Evolutionary conservation across 2,329 filamentous ascomycete genomes (phyloP).

Genomic region (Plenodomus lindquistii): DNA sequence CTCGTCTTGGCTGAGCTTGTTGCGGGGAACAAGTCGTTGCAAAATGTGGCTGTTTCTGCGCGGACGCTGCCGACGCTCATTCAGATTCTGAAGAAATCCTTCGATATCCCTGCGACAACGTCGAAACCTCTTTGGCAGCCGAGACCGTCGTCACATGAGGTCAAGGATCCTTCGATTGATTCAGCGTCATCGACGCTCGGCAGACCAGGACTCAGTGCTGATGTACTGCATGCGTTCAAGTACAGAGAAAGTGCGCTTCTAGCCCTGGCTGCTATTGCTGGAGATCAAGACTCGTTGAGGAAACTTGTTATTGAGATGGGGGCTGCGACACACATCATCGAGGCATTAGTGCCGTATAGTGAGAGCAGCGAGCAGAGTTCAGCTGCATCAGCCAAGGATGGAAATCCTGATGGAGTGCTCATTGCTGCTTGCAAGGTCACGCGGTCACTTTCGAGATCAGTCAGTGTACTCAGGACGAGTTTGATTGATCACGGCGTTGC

Average conservation of each 20-base stretch:
- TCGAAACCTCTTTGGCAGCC: constrained; percentile 60
- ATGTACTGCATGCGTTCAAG: constrained; percentile 70
- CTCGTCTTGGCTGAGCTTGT: constrained; percentile 77
- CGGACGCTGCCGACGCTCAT: constrained; percentile 65
- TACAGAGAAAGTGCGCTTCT: constrained; percentile 76
- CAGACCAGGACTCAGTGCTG: constrained; percentile 45
- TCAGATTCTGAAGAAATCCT: constrained; percentile 67
- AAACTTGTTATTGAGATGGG: constrained; percentile 82
- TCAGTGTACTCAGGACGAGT: constrained; percentile 80
- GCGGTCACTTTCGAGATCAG: constrained; percentile 80
- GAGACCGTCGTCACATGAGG: constrained; percentile 27
- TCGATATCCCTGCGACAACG: constrained; percentile 60
- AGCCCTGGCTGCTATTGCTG: constrained; percentile 79
- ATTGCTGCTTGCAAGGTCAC: constrained; percentile 83
- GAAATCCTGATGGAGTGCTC: constrained; percentile 78
- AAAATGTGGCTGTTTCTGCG: constrained; percentile 79
- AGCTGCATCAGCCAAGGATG: constrained; percentile 56
- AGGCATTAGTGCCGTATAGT: constrained; percentile 71
- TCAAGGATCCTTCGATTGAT: constrained; percentile 33
- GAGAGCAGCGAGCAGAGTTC: constrained; percentile 39
- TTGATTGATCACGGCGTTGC: constrained; percentile 85
- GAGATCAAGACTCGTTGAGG: constrained; percentile 80
- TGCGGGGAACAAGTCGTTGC: constrained; percentile 75
- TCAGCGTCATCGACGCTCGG: constrained; percentile 40
- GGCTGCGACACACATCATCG: constrained; percentile 78